A percentile compares a stretch with the other conserved stretches of the same genome.
Evolutionary conservation across 352 stramenopile genomes (phyloP).

Genomic region (Phytopythium aichiense): DNA sequence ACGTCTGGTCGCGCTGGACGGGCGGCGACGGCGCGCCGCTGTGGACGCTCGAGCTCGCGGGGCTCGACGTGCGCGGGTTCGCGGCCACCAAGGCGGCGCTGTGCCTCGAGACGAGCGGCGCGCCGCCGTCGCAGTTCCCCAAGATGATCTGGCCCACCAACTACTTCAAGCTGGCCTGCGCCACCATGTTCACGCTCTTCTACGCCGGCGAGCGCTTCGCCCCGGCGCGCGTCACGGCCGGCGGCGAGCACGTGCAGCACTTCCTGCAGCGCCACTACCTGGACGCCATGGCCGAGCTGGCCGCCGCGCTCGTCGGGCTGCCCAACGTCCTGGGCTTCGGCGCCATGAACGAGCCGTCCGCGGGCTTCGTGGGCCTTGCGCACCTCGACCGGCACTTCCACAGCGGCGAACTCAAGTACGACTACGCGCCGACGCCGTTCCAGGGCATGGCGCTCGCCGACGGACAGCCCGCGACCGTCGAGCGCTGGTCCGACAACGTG

Average conservation of each 20-base stretch:
- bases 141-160: constrained; percentile 94
- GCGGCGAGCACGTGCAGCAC: constrained; percentile 76
- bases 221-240: constrained; percentile 63
- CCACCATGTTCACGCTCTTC: constrained; percentile 92
- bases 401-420: constrained; percentile 62
- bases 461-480: constrained; percentile 50
- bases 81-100: constrained; percentile 67
- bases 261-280: constrained; percentile 88
- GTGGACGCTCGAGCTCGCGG: constrained; percentile 84
- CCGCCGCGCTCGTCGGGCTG: constrained; percentile 52
- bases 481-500: constrained; percentile 55
- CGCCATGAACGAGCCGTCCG: constrained; percentile 89
- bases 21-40: constrained; percentile 86
- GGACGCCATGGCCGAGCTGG: constrained; percentile 64
- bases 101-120: constrained; percentile 58
- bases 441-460: constrained; percentile 79
- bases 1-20: constrained; percentile 90
- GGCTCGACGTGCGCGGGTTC: constrained; percentile 76
- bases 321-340: constrained; percentile 89
- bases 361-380: constrained; percentile 65
- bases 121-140: constrained; percentile 39
- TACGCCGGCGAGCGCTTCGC: constrained; percentile 74
- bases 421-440: constrained; percentile 71
- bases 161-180: constrained; percentile 87
- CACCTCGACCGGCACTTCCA: constrained; percentile 59